Evolutionary conservation across 768 basidiomycete genomes (phyloP), one percentile per base, ranked within the genome.

Genomic region (Lactarius indigo): DNA sequence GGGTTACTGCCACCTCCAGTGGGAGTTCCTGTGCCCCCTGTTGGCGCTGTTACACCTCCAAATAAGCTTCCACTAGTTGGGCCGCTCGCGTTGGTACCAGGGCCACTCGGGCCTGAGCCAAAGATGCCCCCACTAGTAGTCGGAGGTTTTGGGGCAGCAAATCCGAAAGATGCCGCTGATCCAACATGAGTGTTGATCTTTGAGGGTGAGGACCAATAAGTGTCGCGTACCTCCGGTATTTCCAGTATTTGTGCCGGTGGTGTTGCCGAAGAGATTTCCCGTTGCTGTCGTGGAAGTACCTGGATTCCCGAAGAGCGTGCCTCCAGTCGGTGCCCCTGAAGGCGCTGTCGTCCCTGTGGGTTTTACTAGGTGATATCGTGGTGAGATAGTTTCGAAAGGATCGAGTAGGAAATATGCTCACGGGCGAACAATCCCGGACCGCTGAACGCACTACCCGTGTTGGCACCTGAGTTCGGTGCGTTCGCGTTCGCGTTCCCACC

Each of bases 21-120:
- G 42, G 42, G 2, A 20, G 23, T 52, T 39, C 44, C 57, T 17
- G 35, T 13, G 12, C 56, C 23, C 20, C 39, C 52, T 26, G 44
- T 58, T 28, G 61, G 17, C 3, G 54, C 18, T 20, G 35, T n/a
- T 8, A 10, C 20, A 18, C 55, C 39, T 17, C 61, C 47, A 50
- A 70, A 69, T 31, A 66, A 66, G 47, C 55, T 42, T 26, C 68
- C 41, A 42, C 60, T 33, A 44, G 37, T 23, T 10, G 57, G 8
- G 30, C 59, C 62, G 15, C 56, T n/a, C 35, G 57, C 39, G 18
- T 47, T 41, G 23, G 55, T 47, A 39, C 41, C 59, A 23, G 65
- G 5, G 26, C 41, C 33, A 20, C 52, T 58, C 10, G 33, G 42
- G n/a, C 42, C 58, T 23, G 54, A 20, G 31, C 58, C 28, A n/a